phyloP scores from a whole-genome alignment of 2,329 filamentous ascomycete genomes.

The Colletotrichum cuscutae region DNA sequence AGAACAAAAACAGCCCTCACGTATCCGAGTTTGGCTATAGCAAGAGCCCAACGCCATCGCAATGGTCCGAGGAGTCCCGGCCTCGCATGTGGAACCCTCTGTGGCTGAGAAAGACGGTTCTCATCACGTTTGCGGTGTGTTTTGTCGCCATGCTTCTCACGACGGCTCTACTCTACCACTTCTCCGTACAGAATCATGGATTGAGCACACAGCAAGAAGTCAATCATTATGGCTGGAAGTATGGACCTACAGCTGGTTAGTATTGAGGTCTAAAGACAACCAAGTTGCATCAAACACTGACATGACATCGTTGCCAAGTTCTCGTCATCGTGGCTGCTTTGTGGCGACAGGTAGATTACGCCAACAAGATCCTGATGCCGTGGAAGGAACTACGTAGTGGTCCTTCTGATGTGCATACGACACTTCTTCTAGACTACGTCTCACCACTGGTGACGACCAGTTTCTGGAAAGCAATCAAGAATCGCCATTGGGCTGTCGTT shows the following conservation, averaged over 20 bases:
- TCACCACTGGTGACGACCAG: constrained; percentile 40
- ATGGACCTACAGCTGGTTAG: constrained; percentile 39
- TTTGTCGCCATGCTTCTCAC: constrained; percentile 38
- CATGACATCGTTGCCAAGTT: constrained; percentile 23
- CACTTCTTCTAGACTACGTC: constrained; percentile 44
- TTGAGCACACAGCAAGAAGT: constrained; percentile 36
- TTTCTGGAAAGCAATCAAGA: constrained; percentile 39
- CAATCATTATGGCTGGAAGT: constrained; percentile 39
- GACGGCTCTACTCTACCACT: constrained; percentile 37
- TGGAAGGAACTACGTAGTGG: constrained; percentile 42
- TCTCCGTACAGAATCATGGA: constrained; percentile 37
- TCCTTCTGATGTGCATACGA: constrained; percentile 33
- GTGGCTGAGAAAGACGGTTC: constrained; percentile 36
- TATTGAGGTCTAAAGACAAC: not conserved
- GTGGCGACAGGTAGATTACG: constrained; percentile 46
- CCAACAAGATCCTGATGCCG: constrained; percentile 40
- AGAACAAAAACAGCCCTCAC: not conserved
- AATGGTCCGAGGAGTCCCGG: not conserved
- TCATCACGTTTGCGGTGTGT: constrained; percentile 35
- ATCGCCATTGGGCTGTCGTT: constrained; percentile 39
- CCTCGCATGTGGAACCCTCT: constrained; percentile 37
- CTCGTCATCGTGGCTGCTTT: constrained; percentile 41
- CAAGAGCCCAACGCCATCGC: not conserved
- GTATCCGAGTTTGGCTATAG: not conserved
- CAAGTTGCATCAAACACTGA: not conserved